Evolutionary conservation across 2,329 filamentous ascomycete species (phyloP).

Genomic region (Pseudogymnoascus sp.): DNA sequence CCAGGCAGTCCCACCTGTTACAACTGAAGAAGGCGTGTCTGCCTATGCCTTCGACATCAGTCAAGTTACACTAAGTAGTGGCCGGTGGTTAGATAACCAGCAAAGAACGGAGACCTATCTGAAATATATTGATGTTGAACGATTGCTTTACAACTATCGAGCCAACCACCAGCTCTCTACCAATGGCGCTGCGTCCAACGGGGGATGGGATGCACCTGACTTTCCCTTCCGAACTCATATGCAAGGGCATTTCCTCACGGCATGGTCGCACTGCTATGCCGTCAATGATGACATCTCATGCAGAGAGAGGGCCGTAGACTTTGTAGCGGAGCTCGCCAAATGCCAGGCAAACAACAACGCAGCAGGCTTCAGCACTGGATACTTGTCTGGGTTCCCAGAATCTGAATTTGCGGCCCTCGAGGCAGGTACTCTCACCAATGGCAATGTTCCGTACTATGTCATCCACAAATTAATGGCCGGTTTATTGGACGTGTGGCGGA

Average conservation of each 20-base stretch:
- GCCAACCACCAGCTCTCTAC: constrained; percentile 40
- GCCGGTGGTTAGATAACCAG: constrained; percentile 39
- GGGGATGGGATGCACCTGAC: constrained; percentile 47
- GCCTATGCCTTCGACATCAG: constrained; percentile 31
- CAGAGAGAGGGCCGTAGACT: constrained; percentile 37
- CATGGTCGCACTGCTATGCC: constrained; percentile 44
- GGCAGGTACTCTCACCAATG: constrained; percentile 36
- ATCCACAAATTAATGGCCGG: constrained; percentile 37
- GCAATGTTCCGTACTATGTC: constrained; percentile 47
- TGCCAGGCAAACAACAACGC: constrained; percentile 44
- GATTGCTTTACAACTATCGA: constrained; percentile 41
- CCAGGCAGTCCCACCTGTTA: not conserved
- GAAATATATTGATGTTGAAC: constrained; percentile 38
- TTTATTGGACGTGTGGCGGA: constrained; percentile 44
- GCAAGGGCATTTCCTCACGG: constrained; percentile 45
- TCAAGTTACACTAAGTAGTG: constrained; percentile 32
- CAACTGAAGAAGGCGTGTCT: not conserved
- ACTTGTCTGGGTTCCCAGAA: constrained; percentile 46
- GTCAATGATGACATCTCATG: constrained; percentile 33
- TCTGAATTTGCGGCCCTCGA: constrained; percentile 42
- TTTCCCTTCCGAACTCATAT: constrained; percentile 46
- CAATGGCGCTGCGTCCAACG: constrained; percentile 37
- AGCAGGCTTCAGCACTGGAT: constrained; percentile 38
- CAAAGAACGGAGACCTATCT: constrained; percentile 41
- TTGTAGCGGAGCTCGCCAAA: constrained; percentile 36